These are phyloP conservation scores for Harrya chromipes DNA, from an alignment of 768 basidiomycete species.

Conservation along the genomic window DNA sequence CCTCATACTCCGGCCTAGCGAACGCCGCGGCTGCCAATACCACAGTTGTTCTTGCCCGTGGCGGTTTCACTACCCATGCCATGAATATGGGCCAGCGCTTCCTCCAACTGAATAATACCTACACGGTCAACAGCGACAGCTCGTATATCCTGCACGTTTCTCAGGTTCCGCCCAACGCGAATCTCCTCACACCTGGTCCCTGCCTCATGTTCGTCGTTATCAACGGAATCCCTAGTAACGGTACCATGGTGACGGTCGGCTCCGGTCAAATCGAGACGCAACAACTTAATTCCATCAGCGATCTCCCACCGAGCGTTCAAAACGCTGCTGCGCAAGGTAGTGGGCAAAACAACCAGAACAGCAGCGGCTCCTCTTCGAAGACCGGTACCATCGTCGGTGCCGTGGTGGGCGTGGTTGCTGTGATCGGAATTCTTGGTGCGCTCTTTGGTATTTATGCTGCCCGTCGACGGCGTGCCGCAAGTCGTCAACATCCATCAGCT, in stretches of 20 bases:
- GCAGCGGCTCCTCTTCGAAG: conserved; percentile 22
- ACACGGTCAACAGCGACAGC: conserved; percentile 74
- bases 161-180: conserved; percentile 81
- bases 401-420: conserved; percentile 31
- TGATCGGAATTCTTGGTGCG: conserved; percentile 30
- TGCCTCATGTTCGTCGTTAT: conserved; percentile 80
- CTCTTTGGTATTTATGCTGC: conserved; percentile 45
- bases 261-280: conserved; percentile 75
- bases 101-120: conserved; percentile 82
- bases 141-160: conserved; percentile 77
- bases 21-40: conserved; percentile 74
- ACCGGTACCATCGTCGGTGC: conserved; percentile 27
- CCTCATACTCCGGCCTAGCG: conserved; percentile 60
- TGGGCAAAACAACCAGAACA: conserved; percentile 12
- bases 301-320: conserved; percentile 39
- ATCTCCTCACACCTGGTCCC: conserved; percentile 89
- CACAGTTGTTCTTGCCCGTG: conserved; percentile 76
- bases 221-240: conserved; percentile 82
- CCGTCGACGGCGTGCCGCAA: conserved; percentile 48
- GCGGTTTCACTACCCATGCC: conserved; percentile 82
- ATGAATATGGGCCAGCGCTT: conserved; percentile 92
- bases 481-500: conserved; percentile 29
- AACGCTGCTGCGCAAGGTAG: conserved; percentile 40
- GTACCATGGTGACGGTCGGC: conserved; percentile 73
- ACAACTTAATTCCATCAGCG: conserved; percentile 34